Evolutionary conservation across 2,329 filamentous ascomycete genomes (phyloP), one percentile per base, ranked within the genome.

Genomic region (Phialocephala subalpina): DNA sequence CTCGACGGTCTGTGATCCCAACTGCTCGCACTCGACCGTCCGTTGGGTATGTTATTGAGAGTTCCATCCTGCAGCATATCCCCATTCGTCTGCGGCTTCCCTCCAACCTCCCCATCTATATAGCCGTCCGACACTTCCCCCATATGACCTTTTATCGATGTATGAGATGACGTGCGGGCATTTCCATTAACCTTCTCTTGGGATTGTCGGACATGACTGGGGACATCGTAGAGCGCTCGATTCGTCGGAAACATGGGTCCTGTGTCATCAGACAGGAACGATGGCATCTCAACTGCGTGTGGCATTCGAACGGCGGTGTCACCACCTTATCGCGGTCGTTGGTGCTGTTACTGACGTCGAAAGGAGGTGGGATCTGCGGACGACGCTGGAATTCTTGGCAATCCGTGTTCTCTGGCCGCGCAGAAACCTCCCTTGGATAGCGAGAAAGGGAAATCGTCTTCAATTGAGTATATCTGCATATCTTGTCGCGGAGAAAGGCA

Each of bases 1-100:
- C 69, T 68, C 16, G 73, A 75, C 40, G 72, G 72, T 53, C 68
- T 72, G 52, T 74, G 67, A 49, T 77, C 75, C 74, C 73, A 76
- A 58, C 74, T 80, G 68, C 81, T 83, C 45, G 77, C 78, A 58
- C 80, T 81, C 64, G 82, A 80, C 72, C 81, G 82, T 70, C 84
- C 86, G 75, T 90, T 89, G 71, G 85, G 83, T 74, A 87, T 74
- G 42, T 86, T 84, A 77, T 82, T 86, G 80, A 89, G 86, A 78
- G 84, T 89, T 74, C 86, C 84, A 58, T 77, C 74, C 62, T 70
- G 69, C 20, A 66, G 61, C 62, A 70, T 67, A 57, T 75, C 74
- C 22, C 75, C 75, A 71, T 76, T 77, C 65, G 67, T 66, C 29
- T 69, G 69, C 18, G 62, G 42, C 45, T 68, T 67, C 16, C 60